phyloP scores from a whole-genome alignment of 768 basidiomycete genomes.

The Hysterangium stoloniferum region DNA sequence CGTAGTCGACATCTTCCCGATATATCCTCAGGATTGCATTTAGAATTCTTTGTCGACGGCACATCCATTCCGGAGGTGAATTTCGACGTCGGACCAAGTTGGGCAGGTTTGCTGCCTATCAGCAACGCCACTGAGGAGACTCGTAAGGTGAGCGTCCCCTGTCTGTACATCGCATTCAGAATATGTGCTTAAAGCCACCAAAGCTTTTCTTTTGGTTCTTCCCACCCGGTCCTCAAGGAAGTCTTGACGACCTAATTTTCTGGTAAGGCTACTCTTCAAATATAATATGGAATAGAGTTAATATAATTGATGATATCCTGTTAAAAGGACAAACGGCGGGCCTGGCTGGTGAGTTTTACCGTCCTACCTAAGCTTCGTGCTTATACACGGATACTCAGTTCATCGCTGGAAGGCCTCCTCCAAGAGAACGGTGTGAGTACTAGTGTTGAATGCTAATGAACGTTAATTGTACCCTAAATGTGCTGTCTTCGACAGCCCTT shows the following conservation, averaged over 20 bases:
- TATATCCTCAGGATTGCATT: neutral
- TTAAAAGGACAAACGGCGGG: conserved; percentile 66
- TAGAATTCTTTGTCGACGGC: conserved; percentile 69
- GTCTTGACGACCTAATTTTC: conserved; percentile 65
- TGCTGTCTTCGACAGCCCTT: conserved; percentile 42
- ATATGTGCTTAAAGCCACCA: neutral
- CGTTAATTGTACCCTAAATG: neutral
- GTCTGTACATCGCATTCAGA: neutral
- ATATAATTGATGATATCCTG: neutral
- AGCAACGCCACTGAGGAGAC: conserved; percentile 53
- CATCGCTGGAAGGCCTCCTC: conserved; percentile 60
- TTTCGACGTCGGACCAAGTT: conserved; percentile 70
- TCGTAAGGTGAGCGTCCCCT: conserved; percentile 41
- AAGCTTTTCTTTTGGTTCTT: conserved; percentile 84
- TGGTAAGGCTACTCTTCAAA: conserved; percentile 50
- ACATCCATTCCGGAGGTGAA: conserved; percentile 56
- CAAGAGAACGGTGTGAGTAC: conserved; percentile 65
- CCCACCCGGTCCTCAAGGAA: conserved; percentile 67
- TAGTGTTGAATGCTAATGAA: neutral
- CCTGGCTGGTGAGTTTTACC: conserved; percentile 43
- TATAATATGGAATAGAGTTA: neutral
- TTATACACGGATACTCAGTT: conserved; percentile 19
- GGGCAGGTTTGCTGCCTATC: conserved; percentile 69
- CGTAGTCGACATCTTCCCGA: neutral
- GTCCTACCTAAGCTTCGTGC: neutral